Percentiles rank a stretch among this genome's conserved stretches.
Conservation (phyloP, 2,329 filamentous ascomycete species). For the Venturia carpophila region DNA sequence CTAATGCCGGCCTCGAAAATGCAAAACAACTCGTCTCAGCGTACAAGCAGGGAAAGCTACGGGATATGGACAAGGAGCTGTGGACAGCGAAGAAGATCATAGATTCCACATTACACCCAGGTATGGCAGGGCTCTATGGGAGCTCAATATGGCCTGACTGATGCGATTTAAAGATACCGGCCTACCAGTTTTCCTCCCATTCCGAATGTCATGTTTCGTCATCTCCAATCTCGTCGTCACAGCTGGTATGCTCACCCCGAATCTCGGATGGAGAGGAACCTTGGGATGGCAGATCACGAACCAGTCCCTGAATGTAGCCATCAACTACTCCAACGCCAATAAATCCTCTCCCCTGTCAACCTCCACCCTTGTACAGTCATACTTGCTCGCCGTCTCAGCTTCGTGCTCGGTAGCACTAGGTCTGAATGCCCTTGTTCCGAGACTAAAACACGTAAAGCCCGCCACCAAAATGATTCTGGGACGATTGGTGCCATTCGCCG, state of each 20-base stretch:
- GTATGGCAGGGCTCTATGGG: constrained; percentile 42
- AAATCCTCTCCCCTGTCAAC: constrained; percentile 85
- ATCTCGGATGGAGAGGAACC: constrained; percentile 73
- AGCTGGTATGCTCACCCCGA: constrained; percentile 91
- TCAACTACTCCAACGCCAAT: constrained; percentile 97
- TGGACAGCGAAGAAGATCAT: constrained; percentile 97
- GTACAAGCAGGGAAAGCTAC: constrained; percentile 78
- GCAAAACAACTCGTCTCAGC: constrained; percentile 73
- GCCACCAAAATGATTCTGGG: constrained; percentile 67
- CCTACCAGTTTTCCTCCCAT: constrained; percentile 82
- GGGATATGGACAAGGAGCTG: constrained; percentile 78
- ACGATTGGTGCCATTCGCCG: constrained; percentile 91
- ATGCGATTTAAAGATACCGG: constrained; percentile 65
- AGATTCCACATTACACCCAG: constrained; percentile 91
- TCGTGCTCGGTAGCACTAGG: constrained; percentile 91
- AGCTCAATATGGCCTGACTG: constrained; percentile 19
- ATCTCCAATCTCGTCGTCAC: constrained; percentile 91
- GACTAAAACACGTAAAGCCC: constrained; percentile 67
- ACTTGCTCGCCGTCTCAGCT: constrained; percentile 82
- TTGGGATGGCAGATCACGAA: constrained; percentile 93
- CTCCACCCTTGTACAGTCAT: constrained; percentile 76
- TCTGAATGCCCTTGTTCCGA: constrained; percentile 81
- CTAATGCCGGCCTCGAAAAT: constrained; percentile 67
- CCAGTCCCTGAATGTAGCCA: constrained; percentile 94
- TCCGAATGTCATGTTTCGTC: constrained; percentile 95